These are phyloP conservation scores for Yamadazyma epiphylla DNA, from an alignment of 1,139 yeast species.

Conservation along the genomic window DNA sequence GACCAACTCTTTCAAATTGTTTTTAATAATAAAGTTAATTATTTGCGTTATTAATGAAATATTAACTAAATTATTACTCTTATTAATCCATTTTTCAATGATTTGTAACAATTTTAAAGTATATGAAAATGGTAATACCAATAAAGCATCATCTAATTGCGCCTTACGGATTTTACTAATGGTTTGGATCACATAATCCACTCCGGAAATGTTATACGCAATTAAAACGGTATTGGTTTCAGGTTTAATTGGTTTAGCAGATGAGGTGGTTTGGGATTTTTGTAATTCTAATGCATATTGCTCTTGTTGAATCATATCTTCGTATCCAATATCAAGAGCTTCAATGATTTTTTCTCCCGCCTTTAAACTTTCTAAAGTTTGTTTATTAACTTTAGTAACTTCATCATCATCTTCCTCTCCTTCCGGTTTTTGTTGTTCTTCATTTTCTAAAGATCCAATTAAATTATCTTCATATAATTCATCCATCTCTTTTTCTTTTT, in stretches of 20 bases:
- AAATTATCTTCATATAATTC: slow-evolving; percentile 80
- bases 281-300: slow-evolving; percentile 36
- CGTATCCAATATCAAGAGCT: slow-evolving; percentile 79
- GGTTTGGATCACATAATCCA: slow-evolving; percentile 72
- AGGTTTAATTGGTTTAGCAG: slow-evolving; percentile 54
- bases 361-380: slow-evolving; percentile 86
- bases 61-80: slow-evolving; percentile 41
- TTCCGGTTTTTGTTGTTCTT: slow-evolving; percentile 21
- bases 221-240: slow-evolving; percentile 64
- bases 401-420: slow-evolving; percentile 44
- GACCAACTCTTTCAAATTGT: slow-evolving; percentile 73
- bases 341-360: slow-evolving; percentile 94
- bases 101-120: slow-evolving; percentile 67
- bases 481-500: slow-evolving; percentile 91
- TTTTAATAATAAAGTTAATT: slow-evolving; percentile 65
- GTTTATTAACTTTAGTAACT: slow-evolving; percentile 67
- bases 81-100: slow-evolving; percentile 70
- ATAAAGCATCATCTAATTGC: slow-evolving; percentile 86
- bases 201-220: slow-evolving; percentile 71
- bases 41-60: slow-evolving; percentile 70
- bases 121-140: slow-evolving; percentile 87
- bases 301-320: slow-evolving; percentile 60
- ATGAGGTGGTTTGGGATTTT: slow-evolving; percentile 37
- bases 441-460: slow-evolving; percentile 58
- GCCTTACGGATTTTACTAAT: slow-evolving; percentile 69